Evolutionary conservation across 495 filamentous ascomycete species (phyloP).

Genomic region (Aspergillus haitiensis): DNA sequence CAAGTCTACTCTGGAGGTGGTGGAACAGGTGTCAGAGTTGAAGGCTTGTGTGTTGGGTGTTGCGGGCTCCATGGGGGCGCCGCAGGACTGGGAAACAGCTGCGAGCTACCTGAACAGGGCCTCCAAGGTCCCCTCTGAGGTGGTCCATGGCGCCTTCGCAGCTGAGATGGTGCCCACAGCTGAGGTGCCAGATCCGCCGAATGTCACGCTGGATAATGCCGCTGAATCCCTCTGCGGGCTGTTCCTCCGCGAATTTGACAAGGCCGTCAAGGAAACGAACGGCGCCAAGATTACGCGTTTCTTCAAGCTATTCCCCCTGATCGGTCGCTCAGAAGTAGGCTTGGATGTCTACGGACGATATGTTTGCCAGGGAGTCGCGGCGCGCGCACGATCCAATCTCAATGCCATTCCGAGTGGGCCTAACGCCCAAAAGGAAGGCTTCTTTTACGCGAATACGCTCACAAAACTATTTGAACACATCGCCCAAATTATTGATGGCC

Average conservation of each 20-base stretch:
- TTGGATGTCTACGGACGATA: constrained; percentile 93
- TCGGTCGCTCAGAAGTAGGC: constrained; percentile 84
- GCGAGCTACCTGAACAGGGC: constrained; percentile 86
- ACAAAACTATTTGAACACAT: constrained; percentile 97
- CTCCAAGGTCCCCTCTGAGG: constrained; percentile 71
- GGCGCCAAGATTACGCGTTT: constrained; percentile 88
- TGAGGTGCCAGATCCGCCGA: constrained; percentile 89
- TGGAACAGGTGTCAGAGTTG: constrained; percentile 93
- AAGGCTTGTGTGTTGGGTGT: constrained; percentile 97
- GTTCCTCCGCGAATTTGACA: constrained; percentile 93
- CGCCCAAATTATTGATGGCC: constrained; percentile 89
- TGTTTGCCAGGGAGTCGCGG: constrained; percentile 89
- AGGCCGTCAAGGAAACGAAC: constrained; percentile 80
- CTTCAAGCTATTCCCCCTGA: constrained; percentile 96
- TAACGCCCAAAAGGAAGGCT: constrained; percentile 62
- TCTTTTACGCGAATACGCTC: constrained; percentile 89
- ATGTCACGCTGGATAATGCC: constrained; percentile 81
- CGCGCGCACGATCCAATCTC: constrained; percentile 75
- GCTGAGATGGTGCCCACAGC: constrained; percentile 91
- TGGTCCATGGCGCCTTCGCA: constrained; percentile 83
- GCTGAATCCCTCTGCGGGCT: constrained; percentile 83
- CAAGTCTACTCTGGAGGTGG: constrained; percentile 83
- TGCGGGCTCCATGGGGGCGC: constrained; percentile 90
- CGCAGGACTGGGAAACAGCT: constrained; percentile 98
- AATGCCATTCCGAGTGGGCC: constrained; percentile 59